Evolutionary conservation across 306 rosid genomes (phyloP), one percentile per base, ranked within the genome.

Genomic region (Albizia julibrissin): DNA sequence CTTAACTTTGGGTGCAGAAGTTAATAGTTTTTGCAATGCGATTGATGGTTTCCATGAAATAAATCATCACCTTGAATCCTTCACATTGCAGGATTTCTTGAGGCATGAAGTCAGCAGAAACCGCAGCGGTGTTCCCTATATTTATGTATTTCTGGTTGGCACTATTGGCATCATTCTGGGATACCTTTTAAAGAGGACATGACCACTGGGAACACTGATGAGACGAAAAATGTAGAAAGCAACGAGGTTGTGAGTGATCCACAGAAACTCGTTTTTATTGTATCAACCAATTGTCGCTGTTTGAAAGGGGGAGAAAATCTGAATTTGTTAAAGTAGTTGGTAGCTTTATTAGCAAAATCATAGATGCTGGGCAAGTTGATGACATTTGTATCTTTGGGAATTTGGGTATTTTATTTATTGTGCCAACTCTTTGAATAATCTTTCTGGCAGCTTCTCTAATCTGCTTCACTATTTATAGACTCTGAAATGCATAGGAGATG

Each of bases 101-200:
- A 91, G 79, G 92, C 89, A 87, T 3, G 89, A 76, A 43, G 76
- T 65, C 19, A 78, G 62, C 85, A 74, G 75, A 84, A 81, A 87
- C 66, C 79, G 76, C 0, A 86, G 93, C 0, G 87, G 96, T 21
- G 58, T 92, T 46, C 88, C 97, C 59, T 85, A 92, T 29, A 75
- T 90, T 40, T 91, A 86, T 31, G 91, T 91, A 22, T 46, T 89
- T 78, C 39, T 94, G 33, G 84, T 94, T 74, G 97, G 91, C 74
- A 75, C 91, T 80, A 18, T 94, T 79, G 97, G 98, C 88, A 80
- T 91, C 79, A 78, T 94, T 81, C 83, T 94, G 87, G 98, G 98
- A 52, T 92, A 86, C 79, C 74, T 94, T 74, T 39, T 94, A 89
- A 94, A 90, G 93, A 90, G 78, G 88, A 87, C 96, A 66, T 94